phyloP scores from a whole-genome alignment of 805 yeast genomes.

The Cyberlindnera misumaiensis region DNA sequence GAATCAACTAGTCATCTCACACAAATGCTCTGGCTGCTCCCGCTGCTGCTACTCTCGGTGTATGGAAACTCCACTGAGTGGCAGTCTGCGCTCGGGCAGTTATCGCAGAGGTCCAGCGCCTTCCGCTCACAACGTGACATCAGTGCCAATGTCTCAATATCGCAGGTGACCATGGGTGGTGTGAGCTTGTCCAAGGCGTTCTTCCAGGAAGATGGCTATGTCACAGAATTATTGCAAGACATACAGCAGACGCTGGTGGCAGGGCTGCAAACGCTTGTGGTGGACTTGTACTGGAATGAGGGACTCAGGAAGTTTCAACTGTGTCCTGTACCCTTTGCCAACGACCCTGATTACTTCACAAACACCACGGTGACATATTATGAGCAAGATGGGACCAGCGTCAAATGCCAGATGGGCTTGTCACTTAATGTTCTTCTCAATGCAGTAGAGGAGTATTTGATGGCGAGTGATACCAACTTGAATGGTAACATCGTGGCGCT shows the following conservation, averaged over 20 bases:
- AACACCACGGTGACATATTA: slow-evolving; percentile 2
- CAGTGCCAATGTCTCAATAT: slow-evolving; percentile 32
- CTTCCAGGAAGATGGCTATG: slow-evolving; percentile 28
- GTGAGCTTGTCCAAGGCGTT: slow-evolving; percentile 29
- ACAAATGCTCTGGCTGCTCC: background rate
- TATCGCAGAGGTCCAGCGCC: slow-evolving; percentile 4
- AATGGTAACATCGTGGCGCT: slow-evolving; percentile 38
- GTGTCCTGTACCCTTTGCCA: slow-evolving; percentile 41
- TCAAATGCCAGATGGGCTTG: slow-evolving; percentile 21
- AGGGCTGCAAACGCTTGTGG: slow-evolving; percentile 40
- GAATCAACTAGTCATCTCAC: no score
- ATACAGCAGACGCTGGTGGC: slow-evolving; percentile 29
- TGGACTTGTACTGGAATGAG: slow-evolving; percentile 55
- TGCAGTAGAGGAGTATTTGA: slow-evolving; percentile 29
- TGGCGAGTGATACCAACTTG: slow-evolving; percentile 37
- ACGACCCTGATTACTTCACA: slow-evolving; percentile 8
- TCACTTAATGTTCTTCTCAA: slow-evolving; percentile 22
- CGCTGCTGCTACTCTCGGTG: background rate
- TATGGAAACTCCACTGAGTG: background rate
- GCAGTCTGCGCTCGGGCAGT: background rate
- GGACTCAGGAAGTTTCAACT: slow-evolving; percentile 43
- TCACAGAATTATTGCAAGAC: slow-evolving; percentile 22
- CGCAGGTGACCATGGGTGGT: slow-evolving; percentile 35
- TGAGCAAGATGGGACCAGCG: slow-evolving; percentile 8
- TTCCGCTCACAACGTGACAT: slow-evolving; percentile 37